These are phyloP conservation scores for Erysiphe neolycopersici DNA, from an alignment of 2,329 filamentous ascomycete species.

Conservation along the genomic window DNA sequence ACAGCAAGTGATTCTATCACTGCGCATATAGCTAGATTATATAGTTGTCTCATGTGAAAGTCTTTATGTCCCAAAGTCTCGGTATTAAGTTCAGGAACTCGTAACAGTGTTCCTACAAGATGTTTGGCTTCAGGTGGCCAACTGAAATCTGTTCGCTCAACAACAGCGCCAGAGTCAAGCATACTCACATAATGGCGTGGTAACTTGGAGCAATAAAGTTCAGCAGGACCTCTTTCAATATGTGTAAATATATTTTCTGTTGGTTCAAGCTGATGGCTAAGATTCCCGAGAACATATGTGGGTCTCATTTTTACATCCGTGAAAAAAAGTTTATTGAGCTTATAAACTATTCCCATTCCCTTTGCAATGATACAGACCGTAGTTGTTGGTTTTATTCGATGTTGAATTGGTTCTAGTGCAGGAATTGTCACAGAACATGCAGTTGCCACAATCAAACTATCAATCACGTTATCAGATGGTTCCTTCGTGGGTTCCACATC, in stretches of 20 bases:
- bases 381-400: constrained; percentile 39
- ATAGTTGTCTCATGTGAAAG: constrained; percentile 49
- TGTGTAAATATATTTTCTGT: constrained; percentile 17
- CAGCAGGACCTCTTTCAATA: constrained; percentile 14
- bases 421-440: constrained; percentile 29
- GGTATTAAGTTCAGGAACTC: constrained; percentile 33
- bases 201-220: constrained; percentile 14
- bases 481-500: constrained; percentile 5
- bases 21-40: constrained; percentile 47
- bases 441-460: constrained; percentile 43
- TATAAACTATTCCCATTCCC: constrained; percentile 62
- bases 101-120: constrained; percentile 35
- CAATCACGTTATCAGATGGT: constrained; percentile 21
- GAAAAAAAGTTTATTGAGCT: constrained; percentile 46
- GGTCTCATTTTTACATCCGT: constrained; percentile 36
- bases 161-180: constrained; percentile 1
- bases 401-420: constrained; percentile 30
- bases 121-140: constrained; percentile 23
- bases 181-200: constrained; percentile 1
- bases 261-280: constrained; percentile 16
- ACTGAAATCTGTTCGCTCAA: constrained; percentile 11
- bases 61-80: constrained; percentile 28
- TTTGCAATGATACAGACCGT: constrained; percentile 57
- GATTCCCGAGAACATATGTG: constrained; percentile 31
- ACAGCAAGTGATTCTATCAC: constrained; percentile 63